Evolutionary conservation across 805 yeast species (phyloP).

Genomic region (Wickerhamomyces tratensis): DNA sequence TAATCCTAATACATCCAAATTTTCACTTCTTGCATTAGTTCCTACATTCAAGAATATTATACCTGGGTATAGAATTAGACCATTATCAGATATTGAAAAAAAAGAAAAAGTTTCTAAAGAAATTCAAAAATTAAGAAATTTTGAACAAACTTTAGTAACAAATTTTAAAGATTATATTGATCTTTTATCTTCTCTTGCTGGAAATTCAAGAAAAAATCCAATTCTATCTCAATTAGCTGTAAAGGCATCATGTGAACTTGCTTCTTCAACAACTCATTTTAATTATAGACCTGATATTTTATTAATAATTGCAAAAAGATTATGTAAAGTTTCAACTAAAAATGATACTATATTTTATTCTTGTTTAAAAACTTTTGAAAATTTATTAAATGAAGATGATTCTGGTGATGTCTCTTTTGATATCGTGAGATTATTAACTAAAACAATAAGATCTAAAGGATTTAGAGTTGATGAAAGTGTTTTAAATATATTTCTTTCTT

Average conservation of each 20-base stretch:
- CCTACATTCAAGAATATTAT: slow-evolving; percentile 79
- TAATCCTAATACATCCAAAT: slow-evolving; percentile 55
- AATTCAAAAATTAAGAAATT: slow-evolving; percentile 63
- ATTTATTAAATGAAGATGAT: slow-evolving; percentile 69
- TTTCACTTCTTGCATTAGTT: slow-evolving; percentile 69
- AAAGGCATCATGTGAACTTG: slow-evolving; percentile 72
- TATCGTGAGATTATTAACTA: slow-evolving; percentile 54
- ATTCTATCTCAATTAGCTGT: slow-evolving; percentile 48
- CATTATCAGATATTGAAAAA: slow-evolving; percentile 72
- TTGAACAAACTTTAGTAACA: slow-evolving; percentile 68
- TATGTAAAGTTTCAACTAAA: slow-evolving; percentile 45
- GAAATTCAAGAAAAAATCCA: slow-evolving; percentile 25
- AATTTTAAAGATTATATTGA: slow-evolving; percentile 64
- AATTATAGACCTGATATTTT: slow-evolving; percentile 74
- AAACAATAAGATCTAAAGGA: slow-evolving; percentile 62
- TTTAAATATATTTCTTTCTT: slow-evolving; percentile 58
- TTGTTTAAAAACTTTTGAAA: slow-evolving; percentile 58
- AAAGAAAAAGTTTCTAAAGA: slow-evolving; percentile 79
- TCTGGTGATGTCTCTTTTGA: slow-evolving; percentile 77
- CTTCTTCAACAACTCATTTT: slow-evolving; percentile 62
- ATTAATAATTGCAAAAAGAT: slow-evolving; percentile 53
- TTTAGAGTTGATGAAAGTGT: slow-evolving; percentile 81
- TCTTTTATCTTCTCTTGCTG: slow-evolving; percentile 33
- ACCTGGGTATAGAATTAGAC: slow-evolving; percentile 82
- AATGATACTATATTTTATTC: slow-evolving; percentile 39